Evolutionary conservation across 2,329 filamentous ascomycete species (phyloP), one percentile per base, ranked within the genome.

Genomic region (Bipolaris cookei): DNA sequence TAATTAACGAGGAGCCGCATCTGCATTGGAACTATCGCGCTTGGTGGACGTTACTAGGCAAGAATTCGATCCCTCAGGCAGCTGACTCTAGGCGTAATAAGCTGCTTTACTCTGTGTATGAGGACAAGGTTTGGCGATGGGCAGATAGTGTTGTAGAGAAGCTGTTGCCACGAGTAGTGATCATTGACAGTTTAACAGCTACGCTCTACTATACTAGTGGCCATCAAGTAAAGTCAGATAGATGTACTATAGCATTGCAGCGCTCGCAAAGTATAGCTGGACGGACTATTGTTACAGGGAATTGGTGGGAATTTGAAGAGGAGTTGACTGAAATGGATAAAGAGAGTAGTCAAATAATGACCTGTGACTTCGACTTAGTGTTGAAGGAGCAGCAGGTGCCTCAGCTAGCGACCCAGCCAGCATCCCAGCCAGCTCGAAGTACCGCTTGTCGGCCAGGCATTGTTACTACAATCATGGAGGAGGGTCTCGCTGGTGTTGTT

Each of bases 171-270:
- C 28, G 18, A 3, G 28, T 42, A 25, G 34, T n/a, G 6, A 47
- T 18, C 10, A 47, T 54, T 48, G 23, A 48, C 3, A 54, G 51
- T 30, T 48, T 54, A 16, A 48, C 25, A 23, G 44, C 44, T 6
- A 54, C 25, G 44, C 44, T 54, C 4, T 49, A 54, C 44, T 54
- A 54, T 37, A 48, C 20, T 25, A 18, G 13, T 21, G 37, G 50
- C 28, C 37, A 25, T 43, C 37, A 48, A 48, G 43, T 43, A 6
- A 54, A 48, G 21, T 23, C 35, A 13, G 28, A 54, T 54, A 54
- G 51, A 34, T 54, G 43, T 47, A 47, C 51, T 28, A 47, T 42
- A 16, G 21, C 43, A 20, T 43, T 54, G 28, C 44, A 54, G 35
- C 35, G 37, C 5, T 6, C n/a, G n/a, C 44, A 25, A 6, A 11